Evolutionary conservation across 345 rosid species (phyloP), one percentile per base, ranked within the genome.

Genomic region (Rhodomyrtus tomentosa): DNA sequence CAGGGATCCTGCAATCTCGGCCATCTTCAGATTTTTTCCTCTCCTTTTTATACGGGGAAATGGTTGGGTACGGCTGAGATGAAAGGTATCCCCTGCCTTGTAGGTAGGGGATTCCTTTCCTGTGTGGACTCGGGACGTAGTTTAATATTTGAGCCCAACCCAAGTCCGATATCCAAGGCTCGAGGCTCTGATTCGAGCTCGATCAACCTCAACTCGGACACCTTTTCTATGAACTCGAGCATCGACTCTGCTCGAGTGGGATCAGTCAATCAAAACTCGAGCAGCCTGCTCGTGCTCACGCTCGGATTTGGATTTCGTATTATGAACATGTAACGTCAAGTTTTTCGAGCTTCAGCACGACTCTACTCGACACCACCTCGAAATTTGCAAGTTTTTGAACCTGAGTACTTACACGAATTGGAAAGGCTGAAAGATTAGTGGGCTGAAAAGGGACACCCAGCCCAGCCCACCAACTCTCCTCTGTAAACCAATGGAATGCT

Each of bases 241-340:
- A 40, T 13, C 2, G 5, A 59, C 18, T 59, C 21, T 10, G 12
- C 15, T 29, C 10, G 9, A 59, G 10, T 15, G 38, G 38, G 40
- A 15, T 59, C 40, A 0, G 22, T 29, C 40, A 29, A 29, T 3
- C 40, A 6, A 16, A 59, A 29, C 40, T 59, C 5, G 1, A 62
- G 74, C 40, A 62, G n/a, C 42, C 9, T 16, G 5, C 74, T 29
- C 22, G 1, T 16, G 22, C 42, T 3, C 22, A 8, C 6, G 38
- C 38, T 27, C 6, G 9, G n/a, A 27, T 58, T 0, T 1, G 20
- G 5, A 1, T 15, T 16, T 16, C 2, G 0, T 58, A 27, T 27
- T 14, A 27, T 58, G 10, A 0, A 27, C 0, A 12, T 13, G 51
- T 5, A 12, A 12, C 13, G 51, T 50, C 51, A 12, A 13, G 38